These are phyloP conservation scores for Wickerhamiella australiensis DNA, from an alignment of 805 yeast genomes.

Conservation along the genomic window DNA sequence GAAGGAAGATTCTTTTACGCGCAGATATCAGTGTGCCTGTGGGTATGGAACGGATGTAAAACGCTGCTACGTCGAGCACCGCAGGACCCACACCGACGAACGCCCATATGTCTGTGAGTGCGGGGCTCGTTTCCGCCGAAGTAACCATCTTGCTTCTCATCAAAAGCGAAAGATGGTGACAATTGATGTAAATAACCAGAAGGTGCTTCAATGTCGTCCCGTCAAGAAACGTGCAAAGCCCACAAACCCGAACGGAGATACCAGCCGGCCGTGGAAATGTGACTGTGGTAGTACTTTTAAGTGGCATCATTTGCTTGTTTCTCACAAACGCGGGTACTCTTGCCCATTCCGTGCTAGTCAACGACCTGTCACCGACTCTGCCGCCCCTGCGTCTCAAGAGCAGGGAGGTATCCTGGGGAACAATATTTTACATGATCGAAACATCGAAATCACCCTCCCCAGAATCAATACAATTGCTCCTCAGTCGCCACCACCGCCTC, in stretches of 20 bases:
- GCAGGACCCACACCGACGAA: conserved; percentile 73
- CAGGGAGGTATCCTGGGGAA: not conserved
- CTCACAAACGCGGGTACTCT: conserved; percentile 12
- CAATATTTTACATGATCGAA: conserved; percentile 4
- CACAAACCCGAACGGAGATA: conserved; percentile 4
- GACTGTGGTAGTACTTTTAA: conserved; percentile 12
- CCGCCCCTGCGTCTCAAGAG: not conserved
- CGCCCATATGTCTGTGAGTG: conserved; percentile 66
- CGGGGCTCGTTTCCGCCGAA: conserved; percentile 50
- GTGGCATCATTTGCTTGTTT: conserved; percentile 12
- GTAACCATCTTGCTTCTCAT: conserved; percentile 12
- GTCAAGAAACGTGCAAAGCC: conserved; percentile 9
- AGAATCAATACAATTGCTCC: not conserved
- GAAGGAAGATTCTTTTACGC: not conserved
- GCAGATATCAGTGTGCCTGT: conserved; percentile 11
- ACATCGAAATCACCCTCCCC: conserved; percentile 4
- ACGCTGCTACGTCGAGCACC: conserved; percentile 31
- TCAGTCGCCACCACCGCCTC: conserved; percentile 1
- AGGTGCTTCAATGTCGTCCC: not conserved
- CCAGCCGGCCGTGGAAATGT: conserved; percentile 11
- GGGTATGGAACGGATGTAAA: conserved; percentile 13
- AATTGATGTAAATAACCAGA: not conserved
- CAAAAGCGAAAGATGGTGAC: conserved; percentile 10
- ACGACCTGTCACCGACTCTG: not conserved
- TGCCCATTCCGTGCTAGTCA: conserved; percentile 8